These are phyloP conservation scores for Chaetomium cochliodes DNA, from an alignment of 495 filamentous ascomycete species.

Conservation along the genomic window DNA sequence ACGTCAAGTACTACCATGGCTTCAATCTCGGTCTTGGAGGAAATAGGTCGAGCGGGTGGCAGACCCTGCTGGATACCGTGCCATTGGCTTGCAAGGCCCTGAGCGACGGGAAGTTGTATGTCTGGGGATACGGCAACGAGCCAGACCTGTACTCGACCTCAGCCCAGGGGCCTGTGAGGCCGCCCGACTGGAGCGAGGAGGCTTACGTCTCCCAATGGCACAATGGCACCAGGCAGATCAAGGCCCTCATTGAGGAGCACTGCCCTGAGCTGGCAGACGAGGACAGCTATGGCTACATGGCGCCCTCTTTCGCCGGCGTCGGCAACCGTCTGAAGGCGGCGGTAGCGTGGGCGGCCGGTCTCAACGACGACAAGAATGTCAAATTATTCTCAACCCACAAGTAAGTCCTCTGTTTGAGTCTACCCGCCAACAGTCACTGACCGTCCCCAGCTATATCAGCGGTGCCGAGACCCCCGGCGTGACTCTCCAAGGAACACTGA, in stretches of 20 bases:
- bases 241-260: slow-evolving; percentile 44
- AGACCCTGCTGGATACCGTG: slow-evolving; percentile 55
- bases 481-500: slow-evolving; percentile 61
- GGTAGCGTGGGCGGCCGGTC: slow-evolving; percentile 51
- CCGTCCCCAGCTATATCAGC: slow-evolving; percentile 57
- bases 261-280: slow-evolving; percentile 52
- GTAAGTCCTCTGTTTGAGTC: slow-evolving; percentile 37
- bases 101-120: slow-evolving; percentile 47
- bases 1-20: slow-evolving; percentile 59
- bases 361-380: slow-evolving; percentile 53
- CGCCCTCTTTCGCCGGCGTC: slow-evolving; percentile 61
- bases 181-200: slow-evolving; percentile 55
- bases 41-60: slow-evolving; percentile 52
- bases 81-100: slow-evolving; percentile 61
- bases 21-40: slow-evolving; percentile 60
- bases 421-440: slow-evolving; percentile 15
- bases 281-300: slow-evolving; percentile 53
- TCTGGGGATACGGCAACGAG: slow-evolving; percentile 68
- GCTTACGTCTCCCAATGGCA: slow-evolving; percentile 63
- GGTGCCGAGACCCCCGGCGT: slow-evolving; percentile 62
- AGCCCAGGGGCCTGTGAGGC: slow-evolving; percentile 53
- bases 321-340: slow-evolving; percentile 53
- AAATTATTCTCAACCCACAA: slow-evolving; percentile 63
- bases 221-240: slow-evolving; percentile 52
- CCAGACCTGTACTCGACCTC: slow-evolving; percentile 61